Evolutionary conservation across 164 flowering plant species (phyloP).

Genomic region (Chimonanthus praecox): DNA sequence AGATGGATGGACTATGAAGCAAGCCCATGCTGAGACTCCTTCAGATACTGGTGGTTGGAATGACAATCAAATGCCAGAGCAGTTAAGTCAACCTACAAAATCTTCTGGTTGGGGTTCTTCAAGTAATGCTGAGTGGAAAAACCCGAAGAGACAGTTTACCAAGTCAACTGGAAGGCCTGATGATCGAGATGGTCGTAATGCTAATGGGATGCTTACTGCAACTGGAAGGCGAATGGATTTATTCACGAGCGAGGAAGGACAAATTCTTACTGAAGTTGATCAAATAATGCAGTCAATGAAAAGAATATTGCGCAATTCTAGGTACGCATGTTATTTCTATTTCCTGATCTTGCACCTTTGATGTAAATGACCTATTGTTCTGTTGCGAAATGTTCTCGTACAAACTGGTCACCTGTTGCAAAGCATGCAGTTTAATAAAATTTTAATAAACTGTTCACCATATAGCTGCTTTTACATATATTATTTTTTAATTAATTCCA

Average conservation of each 20-base stretch:
- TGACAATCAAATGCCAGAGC: neutral
- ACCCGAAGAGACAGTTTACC: constrained; percentile 28
- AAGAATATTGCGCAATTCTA: constrained; percentile 55
- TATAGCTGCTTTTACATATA: too few relatives aligned
- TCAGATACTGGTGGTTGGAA: constrained; percentile 6
- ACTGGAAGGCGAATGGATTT: constrained; percentile 56
- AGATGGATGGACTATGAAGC: neutral
- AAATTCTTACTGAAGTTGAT: constrained; percentile 56
- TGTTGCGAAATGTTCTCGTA: neutral
- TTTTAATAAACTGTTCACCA: too few relatives aligned
- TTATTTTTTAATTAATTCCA: too few relatives aligned
- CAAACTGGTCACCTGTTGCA: neutral
- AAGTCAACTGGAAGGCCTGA: constrained; percentile 26
- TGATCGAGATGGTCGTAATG: constrained; percentile 24
- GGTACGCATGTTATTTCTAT: constrained; percentile 35
- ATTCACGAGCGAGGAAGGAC: constrained; percentile 75
- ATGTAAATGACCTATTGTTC: neutral
- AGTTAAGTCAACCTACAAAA: constrained; percentile 2
- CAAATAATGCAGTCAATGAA: constrained; percentile 52
- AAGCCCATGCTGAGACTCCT: neutral
- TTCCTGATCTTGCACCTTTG: neutral
- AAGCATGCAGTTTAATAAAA: neutral
- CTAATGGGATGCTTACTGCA: constrained; percentile 30
- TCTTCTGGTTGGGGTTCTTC: constrained; percentile 25
- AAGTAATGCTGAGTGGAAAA: constrained; percentile 22